Evolutionary conservation across 2,329 filamentous ascomycete genomes (phyloP).

Genomic region (Neonectria faginata): DNA sequence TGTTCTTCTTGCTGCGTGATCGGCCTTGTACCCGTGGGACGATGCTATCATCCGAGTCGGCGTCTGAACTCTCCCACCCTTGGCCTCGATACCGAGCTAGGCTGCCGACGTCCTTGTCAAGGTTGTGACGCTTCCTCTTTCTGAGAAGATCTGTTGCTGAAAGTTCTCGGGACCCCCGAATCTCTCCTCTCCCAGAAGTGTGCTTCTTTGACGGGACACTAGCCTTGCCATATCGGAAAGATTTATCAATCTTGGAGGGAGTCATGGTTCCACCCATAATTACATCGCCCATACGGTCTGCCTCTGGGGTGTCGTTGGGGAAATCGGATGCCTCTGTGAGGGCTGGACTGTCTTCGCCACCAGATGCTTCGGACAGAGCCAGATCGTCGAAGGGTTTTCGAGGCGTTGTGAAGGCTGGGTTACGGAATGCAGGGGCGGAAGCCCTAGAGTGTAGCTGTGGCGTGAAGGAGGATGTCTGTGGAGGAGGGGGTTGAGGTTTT

Average conservation of each 20-base stretch:
- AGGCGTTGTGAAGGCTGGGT: constrained; percentile 73
- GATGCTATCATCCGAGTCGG: constrained; percentile 60
- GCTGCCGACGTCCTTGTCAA: constrained; percentile 65
- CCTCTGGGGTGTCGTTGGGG: constrained; percentile 64
- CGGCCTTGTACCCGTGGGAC: constrained; percentile 37
- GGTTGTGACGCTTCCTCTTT: constrained; percentile 65
- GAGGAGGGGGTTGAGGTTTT: constrained; percentile 54
- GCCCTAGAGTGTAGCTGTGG: constrained; percentile 56
- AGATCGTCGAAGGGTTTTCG: constrained; percentile 67
- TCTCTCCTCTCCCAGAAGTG: constrained; percentile 72
- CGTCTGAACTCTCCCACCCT: constrained; percentile 60
- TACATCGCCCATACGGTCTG: constrained; percentile 58
- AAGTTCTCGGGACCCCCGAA: constrained; percentile 60
- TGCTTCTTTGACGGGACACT: constrained; percentile 54
- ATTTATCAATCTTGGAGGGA: constrained; percentile 60
- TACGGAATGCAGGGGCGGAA: constrained; percentile 67
- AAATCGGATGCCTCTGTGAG: constrained; percentile 68
- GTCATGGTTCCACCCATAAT: constrained; percentile 59
- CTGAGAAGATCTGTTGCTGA: constrained; percentile 59
- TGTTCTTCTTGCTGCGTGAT: constrained; percentile 42
- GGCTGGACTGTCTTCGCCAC: constrained; percentile 70
- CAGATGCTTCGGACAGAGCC: constrained; percentile 66
- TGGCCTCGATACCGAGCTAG: constrained; percentile 58
- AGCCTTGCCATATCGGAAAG: constrained; percentile 58
- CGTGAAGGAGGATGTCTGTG: constrained; percentile 60